Base-by-base conservation (phyloP, 805 yeast species). In the Myxozyma nipponensis region DNA sequence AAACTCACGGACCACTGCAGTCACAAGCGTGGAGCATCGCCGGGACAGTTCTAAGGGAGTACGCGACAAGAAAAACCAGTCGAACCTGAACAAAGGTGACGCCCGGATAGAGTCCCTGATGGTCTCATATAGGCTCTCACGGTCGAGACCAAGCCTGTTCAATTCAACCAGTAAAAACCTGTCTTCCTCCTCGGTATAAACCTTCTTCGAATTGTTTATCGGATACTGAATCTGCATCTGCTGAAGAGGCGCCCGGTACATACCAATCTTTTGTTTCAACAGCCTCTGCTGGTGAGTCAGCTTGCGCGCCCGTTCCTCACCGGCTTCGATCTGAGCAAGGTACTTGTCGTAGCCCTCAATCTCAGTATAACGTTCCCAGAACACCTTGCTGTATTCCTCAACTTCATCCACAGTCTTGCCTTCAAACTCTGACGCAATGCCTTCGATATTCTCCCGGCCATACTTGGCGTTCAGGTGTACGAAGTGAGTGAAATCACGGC, bases 271-370 rank as follows among this genome's bases (percentile, higher is more conserved):
- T 54, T 84, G 73, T 62, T 90, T 78, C 48, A 93, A 72, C 18
- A 87, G 77, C 66, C 86, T 95, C 64, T 82, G 86, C 62, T 89
- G 96, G 28, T 81, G 69, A 60, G 77, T 77, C 7, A 77, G 64
- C 61, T 79, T 81, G 42, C 79, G 72, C 23, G 86, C 77, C 66
- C 78, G 84, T 54, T 89, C 96, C 65, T 93, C 98, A 15, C 98
- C 98, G 2, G 78, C 75, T 63, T 89, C 95, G 54, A 93, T 87
- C 61, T 83, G 91, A 18, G 77, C 72, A 47, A 90, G 69, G 66
- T 84, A 87, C 56, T 86, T 78, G 59, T 93, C 98, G 68, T 83
- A 84, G 9, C 96, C 95, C 30, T 91, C 98, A 55, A 93, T 83
- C 59, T 83, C 86, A 44, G 78, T 74, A 62, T 81, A 83, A 46